Base-by-base conservation (phyloP, 1,284 basidiomycete genomes). In the Trichosporon coremiiforme region DNA sequence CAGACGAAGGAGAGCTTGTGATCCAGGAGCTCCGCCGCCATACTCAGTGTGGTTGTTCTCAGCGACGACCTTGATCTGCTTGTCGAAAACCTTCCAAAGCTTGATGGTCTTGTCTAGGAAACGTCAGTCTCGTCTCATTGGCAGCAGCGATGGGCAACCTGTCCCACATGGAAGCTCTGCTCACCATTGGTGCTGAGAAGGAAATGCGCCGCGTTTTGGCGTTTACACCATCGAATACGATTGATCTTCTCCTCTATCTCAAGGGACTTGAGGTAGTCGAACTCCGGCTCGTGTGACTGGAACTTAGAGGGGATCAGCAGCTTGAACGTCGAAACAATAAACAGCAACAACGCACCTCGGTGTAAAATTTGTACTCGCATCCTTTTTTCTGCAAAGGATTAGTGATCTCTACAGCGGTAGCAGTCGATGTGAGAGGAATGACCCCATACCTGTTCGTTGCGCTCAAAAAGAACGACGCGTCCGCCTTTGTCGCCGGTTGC, bases 231-330 rank as follows among this genome's bases (percentile, higher is more conserved):
- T 84, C 95, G 94, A 88, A 99, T 99, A 89, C 98, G 94, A 87
- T 99, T 99, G 88, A 99, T 99, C 90, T 99, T 99, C 87, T 99
- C 97, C 85, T 99, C 97, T 83, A 99, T 99, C 87, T 99, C 97
- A 76, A 99, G 87, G 36, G 94, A 97, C 87, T 99, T 99, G 83
- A 99, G 90, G 84, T 99, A 99, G 87, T 99, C 97, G 84, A 99
- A 99, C 84, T 99, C 97, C 70, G 97, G 97, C 84, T 99, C 97
- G 84, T 99, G 97, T 60, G 94, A 97, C 87, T 99, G 97, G 83
- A 99, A 84, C 82, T 84, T 9, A 22, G 15, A 38, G 41, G 55
- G 12, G 69, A 67, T 65, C 41, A 68, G 65, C 9, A 22, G 31
- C 64, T 29, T 33, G 31, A 31, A 69, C 33, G 10, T 22, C 13